Base-by-base conservation (phyloP, 495 filamentous ascomycete genomes). In the Podospora didyma region DNA sequence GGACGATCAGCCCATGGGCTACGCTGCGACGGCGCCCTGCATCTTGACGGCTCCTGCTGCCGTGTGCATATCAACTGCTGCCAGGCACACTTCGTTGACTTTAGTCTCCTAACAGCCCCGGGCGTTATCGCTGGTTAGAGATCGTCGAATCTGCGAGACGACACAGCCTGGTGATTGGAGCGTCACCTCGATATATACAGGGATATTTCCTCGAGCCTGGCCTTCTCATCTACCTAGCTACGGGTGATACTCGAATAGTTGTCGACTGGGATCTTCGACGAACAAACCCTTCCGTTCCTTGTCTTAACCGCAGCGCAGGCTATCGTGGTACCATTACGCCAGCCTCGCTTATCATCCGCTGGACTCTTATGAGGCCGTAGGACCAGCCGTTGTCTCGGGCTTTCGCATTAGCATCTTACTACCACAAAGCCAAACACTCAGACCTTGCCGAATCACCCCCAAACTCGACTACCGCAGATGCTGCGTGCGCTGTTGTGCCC, bases 401-500 rank as follows among this genome's bases (percentile, higher is more conserved):
- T 16, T 49, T 22, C 23, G 24, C 23, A 49, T 26, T 10, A 12
- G 22, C 46, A 49, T 28, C 46, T 3, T 28, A 3, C 24, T 4
- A 16, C 16, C 46, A n/a, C 9, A 19, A n/a, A n/a, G 14, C 11
- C 17, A 14, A n/a, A 31, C 12, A 49, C 46, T 7, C 9, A 28
- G 1, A 31, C 14, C 46, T 11, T 28, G 39, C 39, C 39, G 1
- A 42, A 42, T 26, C 45, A 28, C 20, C 6, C 34, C 9, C 19
- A 16, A 22, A 26, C 31, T 28, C 49, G 19, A 34, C 49, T 12
- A 14, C 51, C 41, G 17, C 52, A 54, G 46, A 60, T 58, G 51
- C 59, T 14, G 20, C 19, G 12, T 16, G 41, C 26, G 48, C 49
- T 34, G 16, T 45, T 57, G 26, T 46, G 17, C 14, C 28, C 44